A percentile compares a stretch with the other conserved stretches of the same genome.
These are phyloP conservation scores for Prunus kanzakura DNA, from an alignment of 306 rosid genomes.

Conservation along the genomic window DNA sequence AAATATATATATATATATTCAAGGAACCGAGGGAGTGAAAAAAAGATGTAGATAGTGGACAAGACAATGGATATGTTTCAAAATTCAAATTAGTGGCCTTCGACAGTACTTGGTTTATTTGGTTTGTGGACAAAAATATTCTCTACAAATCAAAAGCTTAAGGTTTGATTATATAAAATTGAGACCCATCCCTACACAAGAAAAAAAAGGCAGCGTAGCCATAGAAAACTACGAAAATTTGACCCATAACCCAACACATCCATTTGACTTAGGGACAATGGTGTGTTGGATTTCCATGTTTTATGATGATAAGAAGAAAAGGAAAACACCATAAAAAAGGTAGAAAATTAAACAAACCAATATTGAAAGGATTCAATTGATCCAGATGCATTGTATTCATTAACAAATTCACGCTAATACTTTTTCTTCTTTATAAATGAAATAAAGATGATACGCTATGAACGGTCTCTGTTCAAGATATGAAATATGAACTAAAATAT, in stretches of 20 bases:
- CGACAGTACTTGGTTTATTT: neutral
- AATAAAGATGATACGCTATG: neutral
- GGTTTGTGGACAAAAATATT: neutral
- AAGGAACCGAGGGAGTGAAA: neutral
- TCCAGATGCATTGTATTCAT: too few relatives aligned
- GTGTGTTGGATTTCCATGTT: neutral
- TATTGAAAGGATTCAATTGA: too few relatives aligned
- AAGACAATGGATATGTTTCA: neutral
- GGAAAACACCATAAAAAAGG: neutral
- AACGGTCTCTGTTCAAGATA: neutral
- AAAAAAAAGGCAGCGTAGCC: neutral
- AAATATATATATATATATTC: neutral
- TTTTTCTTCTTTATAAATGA: neutral
- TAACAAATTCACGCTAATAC: too few relatives aligned
- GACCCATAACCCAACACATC: slow-evolving; percentile 2
- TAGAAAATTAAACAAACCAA: neutral
- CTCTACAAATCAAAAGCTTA: neutral
- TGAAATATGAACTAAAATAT: neutral
- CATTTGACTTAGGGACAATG: neutral
- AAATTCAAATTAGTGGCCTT: slow-evolving; percentile 17
- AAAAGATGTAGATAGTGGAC: neutral
- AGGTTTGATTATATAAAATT: neutral
- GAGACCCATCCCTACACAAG: neutral
- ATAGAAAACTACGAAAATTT: slow-evolving; percentile 3
- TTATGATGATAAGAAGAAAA: neutral